These are phyloP conservation scores for Wallemia ichthyophaga DNA, from an alignment of 1,284 basidiomycete species.

Conservation along the genomic window DNA sequence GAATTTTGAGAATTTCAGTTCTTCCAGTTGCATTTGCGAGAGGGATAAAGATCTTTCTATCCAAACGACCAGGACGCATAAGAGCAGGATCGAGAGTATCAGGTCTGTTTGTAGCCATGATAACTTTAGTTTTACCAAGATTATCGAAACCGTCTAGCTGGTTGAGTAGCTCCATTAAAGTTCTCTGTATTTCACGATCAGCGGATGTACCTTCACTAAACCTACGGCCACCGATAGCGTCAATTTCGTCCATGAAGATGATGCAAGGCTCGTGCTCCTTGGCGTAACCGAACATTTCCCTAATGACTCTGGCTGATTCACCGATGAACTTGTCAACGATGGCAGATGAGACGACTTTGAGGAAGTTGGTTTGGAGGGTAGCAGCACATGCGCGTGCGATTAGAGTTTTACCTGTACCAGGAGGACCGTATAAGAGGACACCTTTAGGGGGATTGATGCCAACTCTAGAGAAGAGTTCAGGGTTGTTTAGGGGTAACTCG, in stretches of 20 bases:
- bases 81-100: constrained; percentile 94
- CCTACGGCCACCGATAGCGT: constrained; percentile 77
- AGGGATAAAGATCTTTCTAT: constrained; percentile 94
- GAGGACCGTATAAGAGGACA: constrained; percentile 82
- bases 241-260: constrained; percentile 99
- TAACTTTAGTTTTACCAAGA: constrained; percentile 78
- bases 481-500: constrained; percentile 78
- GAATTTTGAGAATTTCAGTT: constrained; percentile 25
- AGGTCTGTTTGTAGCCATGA: constrained; percentile 93
- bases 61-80: constrained; percentile 76
- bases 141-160: constrained; percentile 99
- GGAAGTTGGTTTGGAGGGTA: constrained; percentile 82
- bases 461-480: constrained; percentile 78
- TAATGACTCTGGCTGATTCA: constrained; percentile 73
- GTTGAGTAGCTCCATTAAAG: constrained; percentile 94
- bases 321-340: constrained; percentile 99
- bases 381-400: constrained; percentile 95
- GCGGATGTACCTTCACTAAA: constrained; percentile 97
- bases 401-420: constrained; percentile 93
- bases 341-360: constrained; percentile 95
- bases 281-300: constrained; percentile 97
- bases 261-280: constrained; percentile 93
- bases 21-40: constrained; percentile 39
- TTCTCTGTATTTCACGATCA: constrained; percentile 94
- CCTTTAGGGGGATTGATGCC: constrained; percentile 48